phyloP scores from a whole-genome alignment of 2,329 filamentous ascomycete species.

The Arthrobotrys megalospora region DNA sequence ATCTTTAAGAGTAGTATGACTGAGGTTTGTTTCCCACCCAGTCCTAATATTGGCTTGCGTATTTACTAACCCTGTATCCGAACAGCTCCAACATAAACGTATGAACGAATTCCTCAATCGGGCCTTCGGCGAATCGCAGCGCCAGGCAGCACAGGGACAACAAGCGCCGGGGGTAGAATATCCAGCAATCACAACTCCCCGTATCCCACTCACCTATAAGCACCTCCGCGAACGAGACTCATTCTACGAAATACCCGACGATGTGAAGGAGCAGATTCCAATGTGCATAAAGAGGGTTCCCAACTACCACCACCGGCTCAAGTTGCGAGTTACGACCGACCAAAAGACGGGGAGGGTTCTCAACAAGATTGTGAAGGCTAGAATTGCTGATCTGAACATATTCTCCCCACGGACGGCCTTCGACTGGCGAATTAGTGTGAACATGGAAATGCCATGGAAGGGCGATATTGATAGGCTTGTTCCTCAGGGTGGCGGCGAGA shows the following conservation, averaged over 20 bases:
- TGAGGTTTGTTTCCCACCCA: constrained; percentile 73
- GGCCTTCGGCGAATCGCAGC: constrained; percentile 74
- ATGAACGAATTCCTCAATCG: constrained; percentile 89
- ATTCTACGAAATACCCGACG: constrained; percentile 81
- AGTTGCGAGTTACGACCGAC: constrained; percentile 83
- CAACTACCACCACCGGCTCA: constrained; percentile 68
- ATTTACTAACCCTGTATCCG: constrained; percentile 24
- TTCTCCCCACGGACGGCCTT: constrained; percentile 82
- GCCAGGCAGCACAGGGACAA: constrained; percentile 65
- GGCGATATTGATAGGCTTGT: constrained; percentile 75
- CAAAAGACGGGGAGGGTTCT: constrained; percentile 79
- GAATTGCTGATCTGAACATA: constrained; percentile 89
- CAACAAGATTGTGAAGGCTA: constrained; percentile 89
- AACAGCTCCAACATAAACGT: constrained; percentile 81
- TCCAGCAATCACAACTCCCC: constrained; percentile 66
- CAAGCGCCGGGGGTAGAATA: constrained; percentile 69
- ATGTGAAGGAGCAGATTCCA: constrained; percentile 75
- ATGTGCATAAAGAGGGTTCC: constrained; percentile 69
- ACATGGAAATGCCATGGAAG: constrained; percentile 90
- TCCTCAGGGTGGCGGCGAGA: constrained; percentile 72
- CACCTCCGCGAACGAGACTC: constrained; percentile 87
- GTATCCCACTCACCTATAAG: constrained; percentile 81
- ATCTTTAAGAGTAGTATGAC: constrained; percentile 92
- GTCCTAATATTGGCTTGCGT: constrained; percentile 11
- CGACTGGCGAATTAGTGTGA: constrained; percentile 94